A percentile compares a stretch with the other conserved stretches of the same genome.
These are phyloP conservation scores for Leonotis leonurus DNA, from an alignment of 257 asterid genomes.

Conservation along the genomic window DNA sequence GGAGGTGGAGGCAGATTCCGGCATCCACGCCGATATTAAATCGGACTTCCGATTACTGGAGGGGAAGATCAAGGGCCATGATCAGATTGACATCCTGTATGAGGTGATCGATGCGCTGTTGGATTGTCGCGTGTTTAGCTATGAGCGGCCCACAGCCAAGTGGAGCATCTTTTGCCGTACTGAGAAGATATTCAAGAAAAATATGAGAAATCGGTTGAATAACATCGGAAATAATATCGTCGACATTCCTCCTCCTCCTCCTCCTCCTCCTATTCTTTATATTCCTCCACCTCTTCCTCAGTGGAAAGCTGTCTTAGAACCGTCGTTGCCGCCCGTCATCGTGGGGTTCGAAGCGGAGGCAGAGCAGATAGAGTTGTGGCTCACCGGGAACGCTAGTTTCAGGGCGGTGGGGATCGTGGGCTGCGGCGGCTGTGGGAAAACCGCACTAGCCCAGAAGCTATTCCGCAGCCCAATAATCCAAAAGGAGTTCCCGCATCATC, in stretches of 20 bases:
- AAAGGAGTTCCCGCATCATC: neutral
- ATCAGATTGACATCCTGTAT: neutral
- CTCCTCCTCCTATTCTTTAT: no score
- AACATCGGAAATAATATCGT: no score
- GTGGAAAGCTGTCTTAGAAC: no score
- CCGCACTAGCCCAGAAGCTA: constrained; percentile 11
- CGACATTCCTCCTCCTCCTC: no score
- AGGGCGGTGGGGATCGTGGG: constrained; percentile 4
- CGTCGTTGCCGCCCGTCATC: no score
- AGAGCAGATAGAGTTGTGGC: neutral
- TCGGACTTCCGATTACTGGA: no score
- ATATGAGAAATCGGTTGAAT: no score
- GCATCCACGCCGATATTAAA: no score
- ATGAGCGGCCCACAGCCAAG: neutral
- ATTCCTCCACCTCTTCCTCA: no score
- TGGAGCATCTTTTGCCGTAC: neutral
- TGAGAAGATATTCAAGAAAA: no score
- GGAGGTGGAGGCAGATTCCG: no score
- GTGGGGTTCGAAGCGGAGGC: constrained; percentile 4
- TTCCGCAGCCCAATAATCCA: neutral
- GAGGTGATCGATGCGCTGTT: neutral
- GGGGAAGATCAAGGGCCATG: no score
- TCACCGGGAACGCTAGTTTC: neutral
- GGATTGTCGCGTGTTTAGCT: neutral
- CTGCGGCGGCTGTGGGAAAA: constrained; percentile 5